These are phyloP conservation scores for Alopecurus myosuroides DNA, from an alignment of 176 grass and related monocot species.

Conservation along the genomic window DNA sequence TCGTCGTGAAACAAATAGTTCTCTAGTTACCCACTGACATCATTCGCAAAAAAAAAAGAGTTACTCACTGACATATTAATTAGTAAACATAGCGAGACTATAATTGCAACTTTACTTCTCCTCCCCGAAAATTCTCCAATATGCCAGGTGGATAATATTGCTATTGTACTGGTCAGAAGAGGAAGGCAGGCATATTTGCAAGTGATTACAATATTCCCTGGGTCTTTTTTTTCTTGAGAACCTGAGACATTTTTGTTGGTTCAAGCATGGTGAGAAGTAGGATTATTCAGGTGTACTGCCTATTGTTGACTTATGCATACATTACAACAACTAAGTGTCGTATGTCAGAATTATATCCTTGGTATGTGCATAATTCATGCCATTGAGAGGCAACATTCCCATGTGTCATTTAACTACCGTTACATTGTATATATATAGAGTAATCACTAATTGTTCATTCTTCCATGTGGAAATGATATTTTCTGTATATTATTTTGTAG, in stretches of 20 bases:
- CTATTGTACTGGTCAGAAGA: too few relatives aligned
- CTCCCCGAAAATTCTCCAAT: neutral
- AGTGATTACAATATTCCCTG: neutral
- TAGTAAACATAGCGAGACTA: neutral
- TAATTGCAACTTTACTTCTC: too few relatives aligned
- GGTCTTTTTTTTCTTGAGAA: neutral
- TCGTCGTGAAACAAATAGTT: neutral
- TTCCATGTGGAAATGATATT: too few relatives aligned
- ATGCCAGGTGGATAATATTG: neutral
- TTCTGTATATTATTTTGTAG: too few relatives aligned
- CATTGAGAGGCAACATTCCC: neutral
- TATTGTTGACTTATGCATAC: neutral
- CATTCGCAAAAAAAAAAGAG: too few relatives aligned
- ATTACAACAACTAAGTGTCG: neutral
- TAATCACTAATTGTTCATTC: too few relatives aligned
- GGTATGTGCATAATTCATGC: neutral
- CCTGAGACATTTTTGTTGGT: neutral
- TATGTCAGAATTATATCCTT: neutral
- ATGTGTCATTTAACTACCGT: neutral
- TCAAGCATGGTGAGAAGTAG: neutral
- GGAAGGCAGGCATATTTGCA: neutral
- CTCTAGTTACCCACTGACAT: neutral
- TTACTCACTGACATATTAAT: too few relatives aligned
- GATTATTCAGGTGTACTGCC: neutral
- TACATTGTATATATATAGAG: too few relatives aligned